phyloP scores from a whole-genome alignment of 208 protist species.

The Tritrichomonas musculus region DNA sequence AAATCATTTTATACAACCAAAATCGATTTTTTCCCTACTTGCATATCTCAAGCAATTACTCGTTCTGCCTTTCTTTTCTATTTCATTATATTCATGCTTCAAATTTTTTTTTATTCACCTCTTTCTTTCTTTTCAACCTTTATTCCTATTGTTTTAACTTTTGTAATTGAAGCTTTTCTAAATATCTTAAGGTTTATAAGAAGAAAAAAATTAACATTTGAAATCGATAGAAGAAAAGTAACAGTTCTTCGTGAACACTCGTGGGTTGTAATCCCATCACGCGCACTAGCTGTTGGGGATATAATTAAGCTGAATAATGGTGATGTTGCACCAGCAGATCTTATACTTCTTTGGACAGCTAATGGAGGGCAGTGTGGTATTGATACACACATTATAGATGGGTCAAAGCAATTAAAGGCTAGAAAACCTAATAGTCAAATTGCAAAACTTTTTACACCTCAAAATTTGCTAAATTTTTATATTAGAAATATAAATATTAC shows the following conservation, averaged over 20 bases:
- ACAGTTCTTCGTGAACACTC: background rate
- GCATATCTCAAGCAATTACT: no score
- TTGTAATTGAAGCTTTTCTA: background rate
- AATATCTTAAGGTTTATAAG: background rate
- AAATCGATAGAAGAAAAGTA: background rate
- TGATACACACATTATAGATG: slow-evolving; percentile 18
- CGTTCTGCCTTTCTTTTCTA: no score
- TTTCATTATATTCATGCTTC: no score
- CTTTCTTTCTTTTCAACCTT: background rate
- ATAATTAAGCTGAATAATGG: slow-evolving; percentile 30
- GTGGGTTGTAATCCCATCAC: background rate
- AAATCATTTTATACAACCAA: no score
- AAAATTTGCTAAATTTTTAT: background rate
- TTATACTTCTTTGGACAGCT: background rate
- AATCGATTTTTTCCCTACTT: no score
- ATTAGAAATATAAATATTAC: background rate
- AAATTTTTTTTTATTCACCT: no score
- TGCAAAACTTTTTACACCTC: background rate
- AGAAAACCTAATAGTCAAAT: background rate
- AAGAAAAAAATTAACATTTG: background rate
- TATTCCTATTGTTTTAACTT: background rate
- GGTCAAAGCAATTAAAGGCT: background rate
- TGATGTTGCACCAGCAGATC: background rate
- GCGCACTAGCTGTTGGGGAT: background rate
- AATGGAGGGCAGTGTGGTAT: background rate